A percentile compares a stretch with the other conserved stretches of the same genome.
Evolutionary conservation across 208 protist species (phyloP).

Genomic region (Trichomonas gallinae): DNA sequence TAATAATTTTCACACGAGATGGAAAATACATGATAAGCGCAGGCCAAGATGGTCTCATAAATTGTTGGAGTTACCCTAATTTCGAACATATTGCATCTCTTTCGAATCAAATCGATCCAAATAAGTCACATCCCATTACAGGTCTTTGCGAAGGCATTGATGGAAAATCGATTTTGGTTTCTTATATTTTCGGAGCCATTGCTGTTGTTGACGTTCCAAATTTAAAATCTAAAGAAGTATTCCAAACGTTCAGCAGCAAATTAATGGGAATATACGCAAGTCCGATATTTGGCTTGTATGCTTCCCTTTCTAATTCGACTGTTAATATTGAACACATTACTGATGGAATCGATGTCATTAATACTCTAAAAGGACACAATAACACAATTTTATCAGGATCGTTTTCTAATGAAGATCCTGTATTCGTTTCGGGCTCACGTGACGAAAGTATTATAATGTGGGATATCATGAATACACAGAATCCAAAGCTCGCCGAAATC

Average conservation of each 20-base stretch:
- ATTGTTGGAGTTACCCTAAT: background rate
- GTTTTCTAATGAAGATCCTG: background rate
- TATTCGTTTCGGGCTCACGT: background rate
- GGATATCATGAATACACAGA: background rate
- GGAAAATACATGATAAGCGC: background rate
- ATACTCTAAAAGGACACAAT: background rate
- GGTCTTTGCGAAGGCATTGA: background rate
- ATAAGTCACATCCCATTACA: background rate
- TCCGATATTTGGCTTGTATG: background rate
- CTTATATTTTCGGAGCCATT: background rate
- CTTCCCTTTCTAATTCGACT: background rate
- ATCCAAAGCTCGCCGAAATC: background rate
- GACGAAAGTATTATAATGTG: background rate
- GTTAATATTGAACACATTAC: background rate
- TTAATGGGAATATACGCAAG: background rate
- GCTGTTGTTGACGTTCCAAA: background rate
- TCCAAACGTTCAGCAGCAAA: background rate
- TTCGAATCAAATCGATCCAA: background rate
- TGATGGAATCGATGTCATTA: background rate
- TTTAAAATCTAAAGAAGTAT: background rate
- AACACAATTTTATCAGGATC: background rate
- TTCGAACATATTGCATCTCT: background rate
- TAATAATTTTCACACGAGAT: background rate
- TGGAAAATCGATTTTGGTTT: background rate
- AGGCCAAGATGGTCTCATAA: background rate